Conservation (phyloP, 2,329 filamentous ascomycete genomes). For the Pseudogymnoascus sp. region DNA sequence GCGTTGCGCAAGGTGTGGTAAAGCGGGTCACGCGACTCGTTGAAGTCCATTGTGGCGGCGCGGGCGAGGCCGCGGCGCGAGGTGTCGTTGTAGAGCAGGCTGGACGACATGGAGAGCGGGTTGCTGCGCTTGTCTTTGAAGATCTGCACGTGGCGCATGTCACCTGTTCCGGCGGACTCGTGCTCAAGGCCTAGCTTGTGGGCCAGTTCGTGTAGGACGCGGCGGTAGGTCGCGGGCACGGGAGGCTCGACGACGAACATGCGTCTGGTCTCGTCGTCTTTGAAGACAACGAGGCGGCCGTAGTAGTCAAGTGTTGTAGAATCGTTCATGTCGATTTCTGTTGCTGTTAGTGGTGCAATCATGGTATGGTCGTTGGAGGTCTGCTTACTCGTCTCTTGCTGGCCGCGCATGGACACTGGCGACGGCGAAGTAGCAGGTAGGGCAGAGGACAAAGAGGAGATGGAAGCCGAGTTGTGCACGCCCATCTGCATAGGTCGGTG, state of each 20-base stretch:
- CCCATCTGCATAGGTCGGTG: conserved; percentile 60
- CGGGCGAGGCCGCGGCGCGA: conserved; percentile 81
- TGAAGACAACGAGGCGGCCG: conserved; percentile 82
- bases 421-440: conserved; percentile 33
- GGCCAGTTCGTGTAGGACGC: conserved; percentile 86
- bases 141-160: conserved; percentile 84
- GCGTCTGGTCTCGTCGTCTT: conserved; percentile 68
- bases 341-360: conserved; percentile 40
- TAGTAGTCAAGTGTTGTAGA: conserved; percentile 81
- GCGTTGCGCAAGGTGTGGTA: conserved; percentile 74
- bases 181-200: conserved; percentile 93
- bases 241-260: conserved; percentile 76
- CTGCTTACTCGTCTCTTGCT: conserved; percentile 15
- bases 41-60: conserved; percentile 96
- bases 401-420: conserved; percentile 26
- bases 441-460: conserved; percentile 64
- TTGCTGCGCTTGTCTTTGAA: conserved; percentile 51
- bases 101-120: conserved; percentile 30
- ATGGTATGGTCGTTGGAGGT: conserved; percentile 15
- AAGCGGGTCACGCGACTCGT: conserved; percentile 64
- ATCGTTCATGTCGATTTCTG: conserved; percentile 85
- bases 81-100: conserved; percentile 55
- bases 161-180: conserved; percentile 78
- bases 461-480: conserved; percentile 77
- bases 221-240: conserved; percentile 73